Conservation (phyloP, 257 asterid genomes). For the Apocynum venetum region DNA sequence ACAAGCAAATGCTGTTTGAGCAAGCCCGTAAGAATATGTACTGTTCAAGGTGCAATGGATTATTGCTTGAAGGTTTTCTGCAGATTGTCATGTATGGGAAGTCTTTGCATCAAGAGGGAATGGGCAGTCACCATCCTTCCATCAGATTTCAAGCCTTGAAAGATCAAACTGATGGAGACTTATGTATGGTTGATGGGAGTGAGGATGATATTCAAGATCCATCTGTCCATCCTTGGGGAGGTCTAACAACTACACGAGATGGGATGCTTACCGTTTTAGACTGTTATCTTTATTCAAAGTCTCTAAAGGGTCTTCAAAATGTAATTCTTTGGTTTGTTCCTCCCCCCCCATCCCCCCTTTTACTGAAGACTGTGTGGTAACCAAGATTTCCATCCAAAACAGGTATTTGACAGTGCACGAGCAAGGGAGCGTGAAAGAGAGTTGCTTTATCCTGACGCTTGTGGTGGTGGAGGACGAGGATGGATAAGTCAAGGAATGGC, state of each 20-base stretch:
- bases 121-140: slow-evolving; percentile 30
- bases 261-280: slow-evolving; percentile 86
- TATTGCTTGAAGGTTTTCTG: slow-evolving; percentile 85
- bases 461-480: slow-evolving; percentile 99
- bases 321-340: slow-evolving; percentile 37
- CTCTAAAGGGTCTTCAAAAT: slow-evolving; percentile 80
- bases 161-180: slow-evolving; percentile 38
- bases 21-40: slow-evolving; percentile 98
- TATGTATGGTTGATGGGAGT: slow-evolving; percentile 40
- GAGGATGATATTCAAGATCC: slow-evolving; percentile 80
- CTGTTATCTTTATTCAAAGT: slow-evolving; percentile 69
- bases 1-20: slow-evolving; percentile 86
- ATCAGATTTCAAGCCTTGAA: slow-evolving; percentile 34
- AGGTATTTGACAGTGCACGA: slow-evolving; percentile 95
- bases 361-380: slow-evolving; percentile 13
- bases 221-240: slow-evolving; percentile 97
- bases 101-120: slow-evolving; percentile 75
- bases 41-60: slow-evolving; percentile 96
- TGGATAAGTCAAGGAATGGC: slow-evolving; percentile 94
- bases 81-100: slow-evolving; percentile 92
- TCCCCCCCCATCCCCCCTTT: slow-evolving; percentile 5
- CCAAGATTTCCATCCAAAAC: slow-evolving; percentile 26
- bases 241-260: slow-evolving; percentile 72
- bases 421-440: slow-evolving; percentile 96
- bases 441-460: slow-evolving; percentile 95